Base-by-base conservation (phyloP, 179 eudicot species). In the Carnegiea gigantea region DNA sequence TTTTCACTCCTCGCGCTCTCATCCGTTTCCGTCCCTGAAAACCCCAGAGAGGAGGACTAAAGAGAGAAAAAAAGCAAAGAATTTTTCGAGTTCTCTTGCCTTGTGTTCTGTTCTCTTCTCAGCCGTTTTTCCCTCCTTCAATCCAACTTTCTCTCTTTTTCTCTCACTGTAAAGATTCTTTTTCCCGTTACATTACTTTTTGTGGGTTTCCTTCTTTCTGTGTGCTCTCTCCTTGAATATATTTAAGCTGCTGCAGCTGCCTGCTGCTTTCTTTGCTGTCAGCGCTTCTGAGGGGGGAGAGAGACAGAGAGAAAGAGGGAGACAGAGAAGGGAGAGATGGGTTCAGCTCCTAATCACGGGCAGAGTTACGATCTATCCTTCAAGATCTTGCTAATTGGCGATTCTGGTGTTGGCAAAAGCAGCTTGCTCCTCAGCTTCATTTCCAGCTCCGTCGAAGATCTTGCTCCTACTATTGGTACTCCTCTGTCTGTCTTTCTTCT, bases 391-490 rank as follows among this genome's bases (percentile, higher is more conserved):
- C 77, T 88, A 44, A 86, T 86, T 13, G 90, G 90, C 1, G 90
- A 88, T 65, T 86, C 90, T 13, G 87, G 80, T 4, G 90, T 88
- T n/a, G 90, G 90, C 21, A 88, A 88, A 65, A 88, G 90, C 70
- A 88, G 89, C 67, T 81, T 88, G 80, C 89, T 88, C 51, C 82
- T 86, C 81, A 84, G 83, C 75, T 82, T 88, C 85, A 86, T 88
- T 57, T 88, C 90, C 15, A 76, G 73, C 48, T 77, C 83, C 44
- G 76, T 79, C 73, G 87, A 88, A 20, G 83, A 84, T 82, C 84
- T 80, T 70, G 82, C 87, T 71, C 90, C 90, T 72, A 85, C 90
- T 62, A 88, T 85, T 44, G 87, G 86, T 86, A 79, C 33, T 57
- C 53, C 36, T 75, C n/a, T 15, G 4, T 51, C 36, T 78, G 23